Evolutionary conservation across 371 early-diverging fungal genomes (phyloP), one percentile per base, ranked within the genome.

Genomic region (Rhizomucor miehei): DNA sequence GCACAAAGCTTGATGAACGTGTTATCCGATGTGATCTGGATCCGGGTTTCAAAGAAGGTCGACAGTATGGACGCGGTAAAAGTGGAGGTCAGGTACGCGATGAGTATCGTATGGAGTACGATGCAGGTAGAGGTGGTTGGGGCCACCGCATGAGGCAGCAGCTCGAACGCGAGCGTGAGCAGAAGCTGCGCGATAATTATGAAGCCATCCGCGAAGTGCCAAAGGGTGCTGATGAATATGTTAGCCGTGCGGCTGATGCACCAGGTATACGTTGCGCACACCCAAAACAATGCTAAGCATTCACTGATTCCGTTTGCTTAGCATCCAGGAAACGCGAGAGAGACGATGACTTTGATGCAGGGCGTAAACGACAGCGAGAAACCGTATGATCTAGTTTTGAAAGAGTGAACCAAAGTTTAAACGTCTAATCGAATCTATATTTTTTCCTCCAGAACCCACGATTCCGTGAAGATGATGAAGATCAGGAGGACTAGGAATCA

Each of bases 81-180:
- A 89, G 88, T 44, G 99, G 99, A 44, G 99, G 99, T 11, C 98
- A 98, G 73, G 95, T 93, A 5, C 81, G 98, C 54, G 98, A 97
- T 63, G 98, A 99, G 67, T 90, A 91, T 66, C 85, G 97, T 25
- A 86, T 83, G 44, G 97, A 96, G 51, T 99, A 87, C 60, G 99
- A 99, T 69, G 84, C 91, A 34, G 97, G 95, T 13, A 84, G 98
- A 45, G 99, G 99, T 51, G 99, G 99, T 16, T 99, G 95, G 93
- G 98, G 95, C 37, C 91, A 91, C 56, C 80, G 87, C 48, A 77
- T 81, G 57, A 81, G 88, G 11, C 53, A 67, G 44, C 79, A 88
- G 55, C 76, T 85, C 29, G 85, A 83, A 52, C 75, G 79, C 14
- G 86, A 85, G 38, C 77, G 84, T 58, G 79, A 80, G 49, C 65